These are phyloP conservation scores for Zygotorulaspora florentina DNA, from an alignment of 805 yeast genomes.

Conservation along the genomic window DNA sequence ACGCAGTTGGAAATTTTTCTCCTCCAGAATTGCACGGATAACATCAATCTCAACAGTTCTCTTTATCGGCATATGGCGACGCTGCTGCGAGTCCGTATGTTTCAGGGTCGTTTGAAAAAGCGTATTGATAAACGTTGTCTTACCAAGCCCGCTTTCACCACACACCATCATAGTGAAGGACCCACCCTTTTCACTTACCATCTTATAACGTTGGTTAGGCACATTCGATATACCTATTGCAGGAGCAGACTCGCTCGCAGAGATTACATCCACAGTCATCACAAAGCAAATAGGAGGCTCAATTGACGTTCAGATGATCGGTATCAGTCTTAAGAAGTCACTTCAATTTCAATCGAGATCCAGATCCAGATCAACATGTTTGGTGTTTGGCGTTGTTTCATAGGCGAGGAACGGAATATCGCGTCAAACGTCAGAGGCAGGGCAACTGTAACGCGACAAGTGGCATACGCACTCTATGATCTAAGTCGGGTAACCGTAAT, in stretches of 20 bases:
- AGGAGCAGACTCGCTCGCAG: constrained; percentile 14
- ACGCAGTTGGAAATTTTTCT: constrained; percentile 71
- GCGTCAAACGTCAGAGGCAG: not conserved
- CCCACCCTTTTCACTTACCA: constrained; percentile 71
- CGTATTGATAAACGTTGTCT: constrained; percentile 86
- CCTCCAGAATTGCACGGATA: constrained; percentile 75
- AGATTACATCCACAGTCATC: constrained; percentile 10
- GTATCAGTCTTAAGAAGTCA: too few relatives aligned
- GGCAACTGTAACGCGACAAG: not conserved
- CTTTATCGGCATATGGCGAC: constrained; percentile 48
- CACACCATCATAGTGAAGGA: constrained; percentile 77
- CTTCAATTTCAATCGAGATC: too few relatives aligned
- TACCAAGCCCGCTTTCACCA: constrained; percentile 90
- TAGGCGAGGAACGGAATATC: not conserved
- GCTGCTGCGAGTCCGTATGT: constrained; percentile 41
- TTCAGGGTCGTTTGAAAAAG: constrained; percentile 72
- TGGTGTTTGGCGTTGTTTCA: constrained; percentile 2
- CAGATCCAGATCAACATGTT: too few relatives aligned
- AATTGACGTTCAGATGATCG: not conserved
- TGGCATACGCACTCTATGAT: not conserved
- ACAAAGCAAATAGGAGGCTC: not conserved
- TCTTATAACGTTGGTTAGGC: constrained; percentile 75
- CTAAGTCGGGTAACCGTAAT: not conserved
- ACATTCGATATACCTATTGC: constrained; percentile 67
- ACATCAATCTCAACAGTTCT: constrained; percentile 76